Conservation (phyloP, 2,329 filamentous ascomycete genomes). For the Venturia aucupariae region DNA sequence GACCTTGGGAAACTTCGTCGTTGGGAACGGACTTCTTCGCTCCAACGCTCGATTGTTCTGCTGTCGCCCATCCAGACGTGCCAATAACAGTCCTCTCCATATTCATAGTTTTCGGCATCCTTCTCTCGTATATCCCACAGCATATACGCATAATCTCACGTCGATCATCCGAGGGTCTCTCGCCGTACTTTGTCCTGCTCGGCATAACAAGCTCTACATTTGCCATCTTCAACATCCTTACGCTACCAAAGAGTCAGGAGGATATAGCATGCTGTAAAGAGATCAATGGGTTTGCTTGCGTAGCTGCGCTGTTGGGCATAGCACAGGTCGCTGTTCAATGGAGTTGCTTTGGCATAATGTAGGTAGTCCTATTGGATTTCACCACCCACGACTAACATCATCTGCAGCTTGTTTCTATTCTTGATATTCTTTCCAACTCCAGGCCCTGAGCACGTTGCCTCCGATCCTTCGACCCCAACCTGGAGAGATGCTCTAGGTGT, state of each 20-base stretch:
- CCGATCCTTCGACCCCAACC: constrained; percentile 35
- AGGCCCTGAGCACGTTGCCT: constrained; percentile 23
- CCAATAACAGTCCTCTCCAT: constrained; percentile 46
- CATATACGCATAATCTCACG: constrained; percentile 83
- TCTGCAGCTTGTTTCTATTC: constrained; percentile 73
- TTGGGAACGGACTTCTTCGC: not conserved
- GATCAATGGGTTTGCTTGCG: constrained; percentile 72
- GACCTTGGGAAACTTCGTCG: not conserved
- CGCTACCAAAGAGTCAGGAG: constrained; percentile 69
- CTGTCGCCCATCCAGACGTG: constrained; percentile 39
- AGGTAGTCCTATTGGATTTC: constrained; percentile 26
- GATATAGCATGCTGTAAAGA: constrained; percentile 82
- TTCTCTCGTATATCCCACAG: constrained; percentile 90
- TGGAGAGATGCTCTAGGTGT: constrained; percentile 75
- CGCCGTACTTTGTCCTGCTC: constrained; percentile 90
- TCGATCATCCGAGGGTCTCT: constrained; percentile 85
- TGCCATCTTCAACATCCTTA: constrained; percentile 85
- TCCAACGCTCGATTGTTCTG: constrained; percentile 26
- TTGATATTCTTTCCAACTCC: constrained; percentile 72
- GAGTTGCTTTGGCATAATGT: constrained; percentile 90
- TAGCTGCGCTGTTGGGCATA: constrained; percentile 77
- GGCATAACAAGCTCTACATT: constrained; percentile 83
- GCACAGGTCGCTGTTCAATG: constrained; percentile 87
- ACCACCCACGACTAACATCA: not conserved
- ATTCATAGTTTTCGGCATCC: constrained; percentile 78